These are phyloP conservation scores for Picochlorum sp. DNA, from an alignment of 139 green algal genomes.

Conservation along the genomic window DNA sequence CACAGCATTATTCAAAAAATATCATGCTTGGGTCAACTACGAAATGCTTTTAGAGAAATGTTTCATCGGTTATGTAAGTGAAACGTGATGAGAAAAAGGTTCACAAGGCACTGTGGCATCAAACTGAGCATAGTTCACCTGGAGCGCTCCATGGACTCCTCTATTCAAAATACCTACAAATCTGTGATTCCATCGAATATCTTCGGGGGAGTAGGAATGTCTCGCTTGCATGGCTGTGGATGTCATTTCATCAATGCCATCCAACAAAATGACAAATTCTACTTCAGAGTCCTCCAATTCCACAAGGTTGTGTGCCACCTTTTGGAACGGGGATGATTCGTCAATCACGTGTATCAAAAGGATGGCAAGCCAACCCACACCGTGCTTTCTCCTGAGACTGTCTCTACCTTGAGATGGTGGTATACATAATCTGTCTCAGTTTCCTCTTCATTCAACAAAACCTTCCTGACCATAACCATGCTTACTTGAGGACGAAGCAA, in stretches of 20 bases:
- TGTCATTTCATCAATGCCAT: constrained; percentile 33
- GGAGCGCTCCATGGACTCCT: not conserved
- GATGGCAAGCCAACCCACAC: constrained; percentile 53
- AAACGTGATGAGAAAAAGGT: not conserved
- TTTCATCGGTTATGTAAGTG: constrained; percentile 47
- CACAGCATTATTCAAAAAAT: constrained; percentile 86
- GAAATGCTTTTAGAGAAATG: constrained; percentile 74
- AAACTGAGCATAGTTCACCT: constrained; percentile 10
- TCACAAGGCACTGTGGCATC: not conserved
- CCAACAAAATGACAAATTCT: constrained; percentile 30
- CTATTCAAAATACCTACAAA: constrained; percentile 14
- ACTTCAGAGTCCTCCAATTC: constrained; percentile 16
- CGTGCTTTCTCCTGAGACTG: not conserved
- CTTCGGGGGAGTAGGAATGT: constrained; percentile 24
- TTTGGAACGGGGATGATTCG: constrained; percentile 28
- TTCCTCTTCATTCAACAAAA: constrained; percentile 4
- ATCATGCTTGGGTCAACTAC: constrained; percentile 87
- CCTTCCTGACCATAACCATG: constrained; percentile 21
- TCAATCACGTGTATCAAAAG: constrained; percentile 42
- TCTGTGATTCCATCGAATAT: constrained; percentile 24
- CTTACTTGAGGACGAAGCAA: constrained; percentile 28
- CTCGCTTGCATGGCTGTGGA: constrained; percentile 21
- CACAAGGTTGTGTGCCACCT: constrained; percentile 28
- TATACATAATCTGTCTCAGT: constrained; percentile 13
- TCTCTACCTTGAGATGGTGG: constrained; percentile 8